phyloP scores from a whole-genome alignment of 1,284 basidiomycete genomes.

The Psilocybe mexicana region DNA sequence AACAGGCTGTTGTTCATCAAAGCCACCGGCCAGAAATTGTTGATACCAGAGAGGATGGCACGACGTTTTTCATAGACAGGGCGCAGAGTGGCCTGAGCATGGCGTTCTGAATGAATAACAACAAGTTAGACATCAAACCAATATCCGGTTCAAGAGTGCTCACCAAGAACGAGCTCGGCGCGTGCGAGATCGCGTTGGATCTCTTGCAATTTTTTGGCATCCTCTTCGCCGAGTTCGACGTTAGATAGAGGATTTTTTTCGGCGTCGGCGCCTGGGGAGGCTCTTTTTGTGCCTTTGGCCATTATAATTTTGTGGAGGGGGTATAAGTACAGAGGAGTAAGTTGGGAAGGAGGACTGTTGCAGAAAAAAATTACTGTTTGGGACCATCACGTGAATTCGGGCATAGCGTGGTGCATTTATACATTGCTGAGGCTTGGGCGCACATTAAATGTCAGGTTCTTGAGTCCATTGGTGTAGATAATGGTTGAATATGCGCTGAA shows the following conservation, averaged over 20 bases:
- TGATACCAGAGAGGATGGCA: conserved; percentile 59
- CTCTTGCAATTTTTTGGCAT: conserved; percentile 62
- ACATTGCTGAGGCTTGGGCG: too few species aligned
- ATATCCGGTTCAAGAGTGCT: conserved; percentile 28
- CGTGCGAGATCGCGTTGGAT: conserved; percentile 67
- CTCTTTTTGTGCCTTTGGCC: conserved; percentile 67
- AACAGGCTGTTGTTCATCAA: conserved; percentile 68
- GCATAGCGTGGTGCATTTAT: neutral
- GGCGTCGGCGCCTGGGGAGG: conserved; percentile 68
- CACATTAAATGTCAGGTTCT: neutral
- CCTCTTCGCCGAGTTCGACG: conserved; percentile 68
- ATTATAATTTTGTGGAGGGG: conserved; percentile 26
- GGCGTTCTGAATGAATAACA: conserved; percentile 50
- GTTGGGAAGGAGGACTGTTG: neutral
- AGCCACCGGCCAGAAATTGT: conserved; percentile 79
- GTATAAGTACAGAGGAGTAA: conserved; percentile 15
- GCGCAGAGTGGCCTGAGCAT: conserved; percentile 53
- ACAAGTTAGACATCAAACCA: conserved; percentile 14
- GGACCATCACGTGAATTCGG: neutral
- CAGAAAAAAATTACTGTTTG: conserved; percentile 1
- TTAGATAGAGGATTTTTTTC: conserved; percentile 66
- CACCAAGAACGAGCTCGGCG: conserved; percentile 71
- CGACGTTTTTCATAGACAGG: conserved; percentile 72
- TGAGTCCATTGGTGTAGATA: neutral
- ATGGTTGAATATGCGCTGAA: too few species aligned